Percentiles rank a stretch among this genome's conserved stretches.
Evolutionary conservation across 2,329 filamentous ascomycete genomes (phyloP).

Genomic region (Alternaria sp.): DNA sequence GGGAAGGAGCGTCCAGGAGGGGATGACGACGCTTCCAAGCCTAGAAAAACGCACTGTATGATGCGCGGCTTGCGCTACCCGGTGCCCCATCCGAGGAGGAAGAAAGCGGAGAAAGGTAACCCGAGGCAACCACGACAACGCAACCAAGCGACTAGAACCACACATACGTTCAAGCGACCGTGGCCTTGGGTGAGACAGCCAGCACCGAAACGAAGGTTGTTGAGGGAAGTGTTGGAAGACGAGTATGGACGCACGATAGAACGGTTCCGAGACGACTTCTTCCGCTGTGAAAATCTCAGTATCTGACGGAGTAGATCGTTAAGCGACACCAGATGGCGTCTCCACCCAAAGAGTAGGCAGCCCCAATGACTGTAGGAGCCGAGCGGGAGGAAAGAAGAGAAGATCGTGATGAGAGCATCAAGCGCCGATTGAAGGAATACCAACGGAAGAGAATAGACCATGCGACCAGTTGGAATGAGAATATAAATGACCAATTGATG

Average conservation of each 20-base stretch:
- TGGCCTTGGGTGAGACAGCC: neutral
- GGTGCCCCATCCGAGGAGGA: neutral
- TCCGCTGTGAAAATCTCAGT: neutral
- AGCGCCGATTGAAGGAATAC: neutral
- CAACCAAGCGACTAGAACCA: neutral
- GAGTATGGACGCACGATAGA: neutral
- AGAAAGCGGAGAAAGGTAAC: neutral
- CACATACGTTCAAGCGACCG: neutral
- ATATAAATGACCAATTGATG: neutral
- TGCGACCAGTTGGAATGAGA: neutral
- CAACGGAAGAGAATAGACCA: neutral
- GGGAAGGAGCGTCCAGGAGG: neutral
- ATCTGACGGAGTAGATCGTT: neutral
- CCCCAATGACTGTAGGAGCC: neutral
- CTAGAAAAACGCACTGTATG: neutral
- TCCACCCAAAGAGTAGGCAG: neutral
- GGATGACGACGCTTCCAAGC: neutral
- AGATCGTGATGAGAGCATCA: neutral
- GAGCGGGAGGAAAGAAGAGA: neutral
- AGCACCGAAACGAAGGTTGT: neutral
- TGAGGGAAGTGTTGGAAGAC: neutral
- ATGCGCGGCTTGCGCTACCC: neutral
- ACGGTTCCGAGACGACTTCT: neutral
- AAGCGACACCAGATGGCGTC: neutral
- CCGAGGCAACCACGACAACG: neutral